Base-by-base conservation (phyloP, 2,329 filamentous ascomycete species). In the Diaporthe aspalathi region DNA sequence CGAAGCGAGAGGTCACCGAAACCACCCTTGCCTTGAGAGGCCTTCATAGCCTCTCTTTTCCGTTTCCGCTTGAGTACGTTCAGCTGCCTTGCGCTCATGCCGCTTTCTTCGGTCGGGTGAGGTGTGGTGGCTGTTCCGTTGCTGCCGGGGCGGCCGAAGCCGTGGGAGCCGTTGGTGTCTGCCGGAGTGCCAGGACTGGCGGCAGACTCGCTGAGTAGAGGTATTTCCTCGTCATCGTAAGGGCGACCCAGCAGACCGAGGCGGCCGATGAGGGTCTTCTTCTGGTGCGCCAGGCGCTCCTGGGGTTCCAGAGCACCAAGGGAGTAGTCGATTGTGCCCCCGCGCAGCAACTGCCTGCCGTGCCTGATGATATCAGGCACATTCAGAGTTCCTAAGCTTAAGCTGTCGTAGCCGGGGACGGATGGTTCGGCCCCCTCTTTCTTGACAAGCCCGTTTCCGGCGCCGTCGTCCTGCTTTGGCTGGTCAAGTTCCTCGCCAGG, bases 1-100 rank as follows among this genome's bases (percentile, higher is more conserved):
- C 92, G 87, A 12, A 91, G 83, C 0, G 94, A 93, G 67, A 99
- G 86, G 79, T 99, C 96, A 56, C 97, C 94, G 60, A 97, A 93
- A 0, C 93, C 91, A 67, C 94, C 92, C 80, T 98, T 98, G 75
- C 93, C 95, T 70, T 95, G 88, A 0, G 88, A 94, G 67, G 95
- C 94, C 77, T 94, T 92, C 80, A 96, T 94, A 4, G 94, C 91
- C 76, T 97, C 94, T 76, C 92, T 90, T 82, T 98, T 99, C 53
- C 94, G 91, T 80, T 98, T 98, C 53, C 96, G 90, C 81, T 98
- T 98, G 12, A 99, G 84, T 67, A 96, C 94, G 78, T 99, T 99
- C 24, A 98, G 89, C 78, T 99, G 96, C 52, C 96, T 90, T 73
- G 96, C 95, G 83, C 96, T 98, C 66, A 99, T 86, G 3, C 91